Percentiles rank a stretch among this genome's conserved stretches.
Evolutionary conservation across 108 stramenopile species (phyloP).

Genomic region (Chaetoceros muelleri): DNA sequence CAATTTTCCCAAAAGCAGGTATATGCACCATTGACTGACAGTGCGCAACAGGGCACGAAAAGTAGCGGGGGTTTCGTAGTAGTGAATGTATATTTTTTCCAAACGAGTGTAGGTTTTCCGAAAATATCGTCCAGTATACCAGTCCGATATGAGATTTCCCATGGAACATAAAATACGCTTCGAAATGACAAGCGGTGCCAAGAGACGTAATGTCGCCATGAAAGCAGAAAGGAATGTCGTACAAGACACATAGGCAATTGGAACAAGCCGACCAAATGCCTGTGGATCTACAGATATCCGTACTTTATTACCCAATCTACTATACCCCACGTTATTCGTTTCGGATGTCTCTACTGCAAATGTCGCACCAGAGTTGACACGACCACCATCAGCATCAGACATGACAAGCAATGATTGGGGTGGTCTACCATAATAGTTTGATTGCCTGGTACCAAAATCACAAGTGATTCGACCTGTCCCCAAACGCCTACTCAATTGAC

Average conservation of each 20-base stretch:
- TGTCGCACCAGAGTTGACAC: too few species aligned
- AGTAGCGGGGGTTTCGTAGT: constrained; percentile 51
- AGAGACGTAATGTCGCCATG: constrained; percentile 18
- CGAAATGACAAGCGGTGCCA: constrained; percentile 36
- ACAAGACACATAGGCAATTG: background rate
- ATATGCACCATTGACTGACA: constrained; percentile 30
- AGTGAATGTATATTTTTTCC: constrained; percentile 27
- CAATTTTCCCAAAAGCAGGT: constrained; percentile 18
- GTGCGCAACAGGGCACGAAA: constrained; percentile 29
- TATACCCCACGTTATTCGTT: too few species aligned
- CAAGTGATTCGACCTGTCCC: too few species aligned
- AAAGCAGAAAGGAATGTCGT: constrained; percentile 12
- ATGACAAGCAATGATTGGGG: too few species aligned
- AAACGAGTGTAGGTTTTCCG: constrained; percentile 39
- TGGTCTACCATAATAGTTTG: too few species aligned
- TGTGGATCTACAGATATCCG: constrained; percentile 14
- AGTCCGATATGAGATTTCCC: constrained; percentile 20
- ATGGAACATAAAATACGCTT: constrained; percentile 14
- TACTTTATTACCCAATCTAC: too few species aligned
- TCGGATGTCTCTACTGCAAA: too few species aligned
- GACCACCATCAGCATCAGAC: too few species aligned
- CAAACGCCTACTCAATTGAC: too few species aligned
- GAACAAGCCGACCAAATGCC: constrained; percentile 6
- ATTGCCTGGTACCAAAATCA: too few species aligned
- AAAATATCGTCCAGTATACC: constrained; percentile 45